These are phyloP conservation scores for Fusarium duplospermum DNA, from an alignment of 2,329 filamentous ascomycete species.

Conservation along the genomic window DNA sequence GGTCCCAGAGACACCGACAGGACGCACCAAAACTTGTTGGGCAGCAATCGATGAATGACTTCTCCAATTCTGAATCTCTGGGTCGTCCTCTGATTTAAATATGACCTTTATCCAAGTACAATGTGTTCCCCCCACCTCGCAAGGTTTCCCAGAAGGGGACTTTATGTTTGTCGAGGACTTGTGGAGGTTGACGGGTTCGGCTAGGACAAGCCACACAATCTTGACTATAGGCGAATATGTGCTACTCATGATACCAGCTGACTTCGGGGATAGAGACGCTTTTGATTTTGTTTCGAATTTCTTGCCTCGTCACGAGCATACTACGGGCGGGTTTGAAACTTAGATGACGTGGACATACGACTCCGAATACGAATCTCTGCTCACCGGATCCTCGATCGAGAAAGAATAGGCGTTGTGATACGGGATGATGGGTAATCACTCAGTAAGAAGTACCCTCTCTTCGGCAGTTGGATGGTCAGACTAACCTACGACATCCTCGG, in stretches of 20 bases:
- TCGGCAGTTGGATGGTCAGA: neutral
- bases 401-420: neutral
- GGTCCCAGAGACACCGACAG: neutral
- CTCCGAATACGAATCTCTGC: neutral
- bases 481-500: neutral
- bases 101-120: constrained; percentile 33
- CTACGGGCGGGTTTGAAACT: constrained; percentile 9
- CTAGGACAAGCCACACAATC: constrained; percentile 16
- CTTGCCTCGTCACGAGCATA: neutral
- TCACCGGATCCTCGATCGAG: neutral
- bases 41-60: neutral
- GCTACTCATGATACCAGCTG: neutral
- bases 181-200: neutral
- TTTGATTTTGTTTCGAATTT: neutral
- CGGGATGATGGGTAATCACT: neutral
- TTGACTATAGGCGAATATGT: constrained; percentile 16
- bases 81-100: constrained; percentile 28
- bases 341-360: neutral
- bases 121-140: constrained; percentile 23
- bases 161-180: neutral
- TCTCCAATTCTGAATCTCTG: too few species aligned
- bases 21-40: neutral
- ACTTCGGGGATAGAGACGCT: neutral
- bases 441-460: neutral
- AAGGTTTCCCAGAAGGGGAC: constrained; percentile 5